Conservation (phyloP, 345 rosid genomes). For the Orychophragmus violaceus region DNA sequence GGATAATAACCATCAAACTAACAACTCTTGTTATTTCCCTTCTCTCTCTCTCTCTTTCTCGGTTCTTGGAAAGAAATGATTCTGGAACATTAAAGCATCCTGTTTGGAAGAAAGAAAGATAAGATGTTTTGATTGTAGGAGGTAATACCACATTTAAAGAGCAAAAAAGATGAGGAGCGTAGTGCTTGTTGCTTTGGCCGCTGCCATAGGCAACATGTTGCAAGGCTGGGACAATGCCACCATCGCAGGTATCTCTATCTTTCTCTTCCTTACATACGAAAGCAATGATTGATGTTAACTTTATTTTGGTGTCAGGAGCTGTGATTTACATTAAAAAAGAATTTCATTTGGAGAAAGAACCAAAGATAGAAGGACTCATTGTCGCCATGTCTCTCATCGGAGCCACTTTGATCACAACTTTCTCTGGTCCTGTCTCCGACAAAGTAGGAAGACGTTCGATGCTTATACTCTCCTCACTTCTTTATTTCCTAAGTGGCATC, state of each 20-base stretch:
- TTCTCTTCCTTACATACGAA: not conserved
- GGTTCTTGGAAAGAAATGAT: not conserved
- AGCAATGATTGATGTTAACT: not conserved
- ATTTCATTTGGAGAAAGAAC: constrained; percentile 36
- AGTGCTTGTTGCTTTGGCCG: constrained; percentile 63
- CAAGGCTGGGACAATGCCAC: constrained; percentile 98
- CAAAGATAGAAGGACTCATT: constrained; percentile 60
- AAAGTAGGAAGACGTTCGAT: constrained; percentile 77
- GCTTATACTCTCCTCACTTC: constrained; percentile 64
- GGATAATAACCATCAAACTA: not conserved
- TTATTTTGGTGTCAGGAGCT: constrained; percentile 44
- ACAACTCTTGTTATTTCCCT: not conserved
- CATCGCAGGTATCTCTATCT: constrained; percentile 57
- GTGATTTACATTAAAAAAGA: constrained; percentile 71
- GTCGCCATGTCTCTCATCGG: constrained; percentile 88
- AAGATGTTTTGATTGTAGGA: not conserved
- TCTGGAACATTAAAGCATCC: not conserved
- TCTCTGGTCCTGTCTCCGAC: constrained; percentile 77
- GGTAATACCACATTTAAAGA: not conserved
- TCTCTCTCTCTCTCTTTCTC: not conserved
- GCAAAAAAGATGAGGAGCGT: constrained; percentile 57
- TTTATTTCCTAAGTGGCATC: constrained; percentile 64
- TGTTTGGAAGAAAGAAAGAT: not conserved
- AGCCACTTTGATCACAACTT: constrained; percentile 70
- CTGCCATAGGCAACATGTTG: constrained; percentile 71